Evolutionary conservation across 2,329 filamentous ascomycete genomes (phyloP).

Genomic region (Parasarocladium wereldwijsianum): DNA sequence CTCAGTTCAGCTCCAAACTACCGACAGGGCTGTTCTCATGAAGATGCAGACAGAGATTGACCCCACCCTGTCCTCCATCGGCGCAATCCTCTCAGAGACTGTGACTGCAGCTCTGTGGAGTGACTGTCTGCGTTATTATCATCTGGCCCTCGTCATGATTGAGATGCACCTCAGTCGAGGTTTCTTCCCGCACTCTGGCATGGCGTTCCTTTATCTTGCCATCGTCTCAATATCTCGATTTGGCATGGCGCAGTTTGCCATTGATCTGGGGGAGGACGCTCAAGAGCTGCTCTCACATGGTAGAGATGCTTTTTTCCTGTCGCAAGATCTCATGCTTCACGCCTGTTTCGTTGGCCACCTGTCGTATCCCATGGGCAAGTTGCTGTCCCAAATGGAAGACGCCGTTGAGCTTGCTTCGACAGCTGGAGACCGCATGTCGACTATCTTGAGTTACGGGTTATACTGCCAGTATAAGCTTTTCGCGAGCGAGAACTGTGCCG

Average conservation of each 20-base stretch:
- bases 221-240: conserved; percentile 56
- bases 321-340: conserved; percentile 55
- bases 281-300: conserved; percentile 50
- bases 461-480: conserved; percentile 54
- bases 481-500: conserved; percentile 51
- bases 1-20: conserved; percentile 41
- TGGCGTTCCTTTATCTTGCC: conserved; percentile 53
- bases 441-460: conserved; percentile 57
- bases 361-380: conserved; percentile 42
- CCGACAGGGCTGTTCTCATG: conserved; percentile 33
- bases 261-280: conserved; percentile 47
- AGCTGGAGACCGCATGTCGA: conserved; percentile 56
- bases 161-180: conserved; percentile 49
- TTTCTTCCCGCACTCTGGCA: conserved; percentile 53
- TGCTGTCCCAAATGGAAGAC: conserved; percentile 45
- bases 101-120: conserved; percentile 61
- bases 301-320: conserved; percentile 49
- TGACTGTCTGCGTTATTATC: conserved; percentile 57
- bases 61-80: conserved; percentile 44
- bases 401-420: conserved; percentile 51
- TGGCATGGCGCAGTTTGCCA: conserved; percentile 52
- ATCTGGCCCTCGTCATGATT: conserved; percentile 52
- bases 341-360: conserved; percentile 58
- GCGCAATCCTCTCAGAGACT: conserved; percentile 56
- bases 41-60: conserved; percentile 29